Evolutionary conservation across 1,139 yeast genomes (phyloP).

Genomic region (Pneumocystis canis): DNA sequence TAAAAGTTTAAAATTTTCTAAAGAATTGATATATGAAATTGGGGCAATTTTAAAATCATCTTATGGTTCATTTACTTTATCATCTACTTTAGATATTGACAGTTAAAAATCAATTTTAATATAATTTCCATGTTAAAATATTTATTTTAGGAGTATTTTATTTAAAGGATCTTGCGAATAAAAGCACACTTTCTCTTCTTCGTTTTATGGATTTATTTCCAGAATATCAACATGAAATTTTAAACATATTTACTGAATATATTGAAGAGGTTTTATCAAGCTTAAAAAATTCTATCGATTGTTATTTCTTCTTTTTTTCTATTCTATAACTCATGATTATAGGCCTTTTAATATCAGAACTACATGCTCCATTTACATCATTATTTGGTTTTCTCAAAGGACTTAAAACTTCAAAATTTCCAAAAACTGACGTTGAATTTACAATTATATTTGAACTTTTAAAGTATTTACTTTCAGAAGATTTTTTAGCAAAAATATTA

Average conservation of each 20-base stretch:
- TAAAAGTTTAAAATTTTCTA: background rate
- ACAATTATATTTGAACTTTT: background rate
- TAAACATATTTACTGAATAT: background rate
- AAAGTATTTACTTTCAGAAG: background rate
- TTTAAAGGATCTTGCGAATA: background rate
- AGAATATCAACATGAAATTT: background rate
- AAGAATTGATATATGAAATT: background rate
- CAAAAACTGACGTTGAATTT: background rate
- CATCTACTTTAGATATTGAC: background rate
- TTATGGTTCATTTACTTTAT: background rate
- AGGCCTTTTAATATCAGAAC: background rate
- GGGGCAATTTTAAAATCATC: background rate
- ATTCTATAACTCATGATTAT: background rate
- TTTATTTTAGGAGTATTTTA: background rate
- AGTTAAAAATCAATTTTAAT: background rate
- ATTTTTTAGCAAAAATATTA: background rate
- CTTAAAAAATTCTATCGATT: background rate
- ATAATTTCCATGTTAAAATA: background rate
- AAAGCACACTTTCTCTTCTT: background rate
- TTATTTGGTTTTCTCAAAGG: background rate
- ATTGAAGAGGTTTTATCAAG: background rate
- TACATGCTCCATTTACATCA: background rate
- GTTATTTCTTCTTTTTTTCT: background rate
- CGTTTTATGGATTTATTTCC: background rate
- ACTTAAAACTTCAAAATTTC: background rate